Evolutionary conservation across 2,329 filamentous ascomycete species (phyloP).

Genomic region (Grosmannia serpens): DNA sequence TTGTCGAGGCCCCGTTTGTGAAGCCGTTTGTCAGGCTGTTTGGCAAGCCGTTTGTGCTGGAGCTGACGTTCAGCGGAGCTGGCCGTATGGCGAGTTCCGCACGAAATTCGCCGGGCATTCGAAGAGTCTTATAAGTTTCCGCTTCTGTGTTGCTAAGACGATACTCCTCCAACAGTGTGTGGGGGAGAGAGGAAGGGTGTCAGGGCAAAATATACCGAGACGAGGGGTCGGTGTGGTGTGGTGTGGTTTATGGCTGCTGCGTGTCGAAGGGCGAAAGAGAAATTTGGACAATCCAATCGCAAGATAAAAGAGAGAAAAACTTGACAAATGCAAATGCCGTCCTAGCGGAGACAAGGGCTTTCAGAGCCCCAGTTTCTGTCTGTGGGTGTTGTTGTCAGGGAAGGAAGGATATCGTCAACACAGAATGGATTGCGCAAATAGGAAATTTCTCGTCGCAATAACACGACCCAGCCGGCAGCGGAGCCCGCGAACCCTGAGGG

Average conservation of each 20-base stretch:
- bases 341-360: background rate
- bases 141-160: background rate
- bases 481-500: conserved; percentile 7
- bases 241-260: background rate
- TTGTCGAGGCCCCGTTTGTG: background rate
- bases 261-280: background rate
- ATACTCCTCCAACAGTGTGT: background rate
- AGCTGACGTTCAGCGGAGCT: conserved; percentile 8
- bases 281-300: background rate
- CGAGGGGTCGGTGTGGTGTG: background rate
- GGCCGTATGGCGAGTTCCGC: conserved; percentile 16
- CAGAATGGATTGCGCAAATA: conserved; percentile 6
- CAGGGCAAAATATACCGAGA: background rate
- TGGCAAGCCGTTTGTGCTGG: background rate
- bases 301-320: background rate
- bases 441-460: conserved; percentile 6
- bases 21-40: background rate
- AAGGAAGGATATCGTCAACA: background rate
- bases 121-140: background rate
- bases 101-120: conserved; percentile 13
- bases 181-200: background rate
- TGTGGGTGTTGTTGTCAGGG: background rate
- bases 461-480: background rate
- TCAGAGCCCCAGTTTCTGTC: background rate
- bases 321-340: background rate